Evolutionary conservation across 1,284 basidiomycete genomes (phyloP).

Genomic region (Microbotryum intermedium): DNA sequence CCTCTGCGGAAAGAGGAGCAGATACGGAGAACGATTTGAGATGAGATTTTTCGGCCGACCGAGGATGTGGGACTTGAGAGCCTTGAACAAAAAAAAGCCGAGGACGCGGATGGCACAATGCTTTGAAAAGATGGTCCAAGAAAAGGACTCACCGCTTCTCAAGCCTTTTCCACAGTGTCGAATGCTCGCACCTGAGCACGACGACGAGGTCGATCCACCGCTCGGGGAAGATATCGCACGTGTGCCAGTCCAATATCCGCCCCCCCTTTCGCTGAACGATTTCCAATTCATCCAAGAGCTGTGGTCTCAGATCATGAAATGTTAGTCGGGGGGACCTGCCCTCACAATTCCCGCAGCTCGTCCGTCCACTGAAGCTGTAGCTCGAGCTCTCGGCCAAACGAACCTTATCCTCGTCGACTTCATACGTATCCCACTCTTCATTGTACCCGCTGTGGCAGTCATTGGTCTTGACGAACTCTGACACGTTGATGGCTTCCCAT

Average conservation of each 20-base stretch:
- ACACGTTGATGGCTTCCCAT: constrained; percentile 76
- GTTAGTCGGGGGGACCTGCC: neutral
- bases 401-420: constrained; percentile 90
- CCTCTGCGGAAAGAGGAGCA: constrained; percentile 47
- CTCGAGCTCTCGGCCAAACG: constrained; percentile 19
- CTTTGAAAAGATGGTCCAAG: neutral
- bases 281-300: constrained; percentile 85
- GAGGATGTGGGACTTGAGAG: neutral
- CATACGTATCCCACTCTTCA: constrained; percentile 88
- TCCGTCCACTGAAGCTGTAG: neutral
- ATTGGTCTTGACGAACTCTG: constrained; percentile 77
- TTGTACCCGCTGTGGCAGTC: constrained; percentile 77
- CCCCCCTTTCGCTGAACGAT: constrained; percentile 51
- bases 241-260: constrained; percentile 94
- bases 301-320: neutral
- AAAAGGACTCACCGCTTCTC: constrained; percentile 64
- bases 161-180: constrained; percentile 81
- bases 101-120: neutral
- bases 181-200: constrained; percentile 83
- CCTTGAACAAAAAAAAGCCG: neutral
- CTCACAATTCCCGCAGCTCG: neutral
- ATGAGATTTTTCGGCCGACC: neutral
- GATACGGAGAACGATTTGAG: too few relatives aligned
- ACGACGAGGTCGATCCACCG: constrained; percentile 96
- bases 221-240: constrained; percentile 88